Percentiles rank a stretch among this genome's conserved stretches.
Evolutionary conservation across 208 protist species (phyloP).

Genomic region (Leishmania turanica): DNA sequence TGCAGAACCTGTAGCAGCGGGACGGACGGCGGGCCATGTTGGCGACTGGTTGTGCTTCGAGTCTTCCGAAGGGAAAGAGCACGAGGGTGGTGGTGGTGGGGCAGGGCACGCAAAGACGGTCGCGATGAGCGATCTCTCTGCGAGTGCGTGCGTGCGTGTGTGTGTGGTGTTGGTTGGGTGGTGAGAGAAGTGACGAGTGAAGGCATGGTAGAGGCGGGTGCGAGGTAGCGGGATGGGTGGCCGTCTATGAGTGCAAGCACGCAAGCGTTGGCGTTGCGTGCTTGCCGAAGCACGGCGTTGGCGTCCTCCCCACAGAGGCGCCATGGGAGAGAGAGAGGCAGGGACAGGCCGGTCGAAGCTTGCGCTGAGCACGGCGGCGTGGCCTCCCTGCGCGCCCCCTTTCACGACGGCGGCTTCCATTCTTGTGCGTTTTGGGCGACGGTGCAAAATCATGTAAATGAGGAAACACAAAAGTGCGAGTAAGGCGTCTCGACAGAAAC

Average conservation of each 20-base stretch:
- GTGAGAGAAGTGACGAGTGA: not conserved
- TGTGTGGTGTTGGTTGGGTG: not conserved
- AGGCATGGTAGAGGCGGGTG: not conserved
- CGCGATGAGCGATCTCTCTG: constrained; percentile 53
- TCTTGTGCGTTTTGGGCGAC: not conserved
- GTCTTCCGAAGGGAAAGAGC: not conserved
- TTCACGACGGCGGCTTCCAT: not conserved
- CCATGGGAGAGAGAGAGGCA: not conserved
- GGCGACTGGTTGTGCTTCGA: not conserved
- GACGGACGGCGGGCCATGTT: constrained; percentile 78
- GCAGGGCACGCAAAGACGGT: constrained; percentile 58
- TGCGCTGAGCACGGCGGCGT: not conserved
- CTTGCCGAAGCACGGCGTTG: not conserved
- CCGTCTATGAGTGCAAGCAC: not conserved
- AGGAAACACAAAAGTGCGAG: not conserved
- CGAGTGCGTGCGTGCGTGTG: not conserved
- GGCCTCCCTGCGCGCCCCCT: not conserved
- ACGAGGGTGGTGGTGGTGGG: constrained; percentile 67
- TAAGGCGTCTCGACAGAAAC: too few relatives aligned
- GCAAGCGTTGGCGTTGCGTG: not conserved
- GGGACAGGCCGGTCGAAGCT: not conserved
- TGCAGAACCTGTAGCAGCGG: constrained; percentile 81
- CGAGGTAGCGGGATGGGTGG: not conserved
- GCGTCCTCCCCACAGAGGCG: not conserved
- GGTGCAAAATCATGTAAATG: not conserved